phyloP scores from a whole-genome alignment of 805 yeast genomes.

The Nematodospora valgi region DNA sequence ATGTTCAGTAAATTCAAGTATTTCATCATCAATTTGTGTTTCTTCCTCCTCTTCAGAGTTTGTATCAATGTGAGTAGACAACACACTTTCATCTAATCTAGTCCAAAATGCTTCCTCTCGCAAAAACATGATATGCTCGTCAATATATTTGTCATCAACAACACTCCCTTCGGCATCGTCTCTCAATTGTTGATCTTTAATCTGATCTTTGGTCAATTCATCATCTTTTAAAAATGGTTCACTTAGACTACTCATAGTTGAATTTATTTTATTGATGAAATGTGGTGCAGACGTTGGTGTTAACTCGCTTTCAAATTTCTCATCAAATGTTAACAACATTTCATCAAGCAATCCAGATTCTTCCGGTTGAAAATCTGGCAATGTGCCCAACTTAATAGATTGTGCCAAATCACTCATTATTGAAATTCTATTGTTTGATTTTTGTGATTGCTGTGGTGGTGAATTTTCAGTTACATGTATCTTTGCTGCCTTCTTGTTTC shows the following conservation, averaged over 20 bases:
- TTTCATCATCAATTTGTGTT: too few species aligned
- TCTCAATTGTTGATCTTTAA: constrained; percentile 34
- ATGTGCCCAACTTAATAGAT: constrained; percentile 9
- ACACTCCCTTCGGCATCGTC: constrained; percentile 17
- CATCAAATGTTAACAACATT: constrained; percentile 24
- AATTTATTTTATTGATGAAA: background rate
- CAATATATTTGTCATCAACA: constrained; percentile 24
- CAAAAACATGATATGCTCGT: constrained; percentile 28
- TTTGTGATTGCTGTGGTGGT: too few species aligned
- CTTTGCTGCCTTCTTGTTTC: background rate
- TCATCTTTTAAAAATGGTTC: constrained; percentile 38
- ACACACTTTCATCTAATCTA: background rate
- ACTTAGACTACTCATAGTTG: background rate
- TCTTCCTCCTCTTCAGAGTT: background rate
- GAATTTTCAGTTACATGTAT: background rate
- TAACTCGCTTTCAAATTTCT: constrained; percentile 13
- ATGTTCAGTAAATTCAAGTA: too few species aligned
- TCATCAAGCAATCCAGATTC: constrained; percentile 24
- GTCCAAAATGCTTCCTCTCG: constrained; percentile 10
- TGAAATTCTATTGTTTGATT: constrained; percentile 5
- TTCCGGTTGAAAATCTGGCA: constrained; percentile 28
- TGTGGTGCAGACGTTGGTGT: constrained; percentile 4
- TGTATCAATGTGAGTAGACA: background rate
- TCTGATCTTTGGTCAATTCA: constrained; percentile 39
- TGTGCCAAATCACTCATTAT: constrained; percentile 5